phyloP scores from a whole-genome alignment of 176 grass and related monocot species.

The Oropetium thomaeum region DNA sequence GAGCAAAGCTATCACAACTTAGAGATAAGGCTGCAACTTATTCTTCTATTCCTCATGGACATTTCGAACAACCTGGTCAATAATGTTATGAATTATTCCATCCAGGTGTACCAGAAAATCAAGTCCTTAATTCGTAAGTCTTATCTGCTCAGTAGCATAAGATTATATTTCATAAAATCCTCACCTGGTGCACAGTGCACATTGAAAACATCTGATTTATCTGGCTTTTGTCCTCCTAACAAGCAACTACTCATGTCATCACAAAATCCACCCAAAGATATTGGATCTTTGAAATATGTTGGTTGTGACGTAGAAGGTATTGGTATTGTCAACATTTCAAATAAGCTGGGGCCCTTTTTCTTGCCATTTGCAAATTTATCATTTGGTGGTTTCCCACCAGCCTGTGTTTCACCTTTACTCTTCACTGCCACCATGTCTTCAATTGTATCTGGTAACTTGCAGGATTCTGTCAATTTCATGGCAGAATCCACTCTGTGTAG shows the following conservation, averaged over 20 bases:
- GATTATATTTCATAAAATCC: constrained; percentile 14
- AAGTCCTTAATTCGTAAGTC: not conserved
- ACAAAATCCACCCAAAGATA: constrained; percentile 13
- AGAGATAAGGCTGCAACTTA: not conserved
- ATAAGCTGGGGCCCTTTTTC: constrained; percentile 44
- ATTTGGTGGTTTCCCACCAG: constrained; percentile 31
- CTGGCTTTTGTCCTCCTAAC: constrained; percentile 19
- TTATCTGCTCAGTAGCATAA: constrained; percentile 11
- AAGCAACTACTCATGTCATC: constrained; percentile 13
- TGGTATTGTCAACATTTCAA: constrained; percentile 72
- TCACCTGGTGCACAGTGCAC: constrained; percentile 36
- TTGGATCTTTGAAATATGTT: constrained; percentile 18
- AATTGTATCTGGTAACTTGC: constrained; percentile 16
- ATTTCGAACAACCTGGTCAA: constrained; percentile 20
- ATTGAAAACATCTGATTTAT: constrained; percentile 28
- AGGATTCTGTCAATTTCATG: constrained; percentile 25
- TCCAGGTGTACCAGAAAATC: constrained; percentile 10
- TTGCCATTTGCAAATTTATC: constrained; percentile 37
- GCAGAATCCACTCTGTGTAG: constrained; percentile 37
- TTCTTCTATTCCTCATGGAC: not conserved
- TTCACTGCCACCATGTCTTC: constrained; percentile 12
- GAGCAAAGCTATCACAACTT: constrained; percentile 5
- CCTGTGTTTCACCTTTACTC: constrained; percentile 24
- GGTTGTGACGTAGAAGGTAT: constrained; percentile 40
- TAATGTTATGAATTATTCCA: constrained; percentile 13